Percentiles rank a stretch among this genome's conserved stretches.
Conservation (phyloP, 768 basidiomycete genomes). For the Saitozyma sp. region DNA sequence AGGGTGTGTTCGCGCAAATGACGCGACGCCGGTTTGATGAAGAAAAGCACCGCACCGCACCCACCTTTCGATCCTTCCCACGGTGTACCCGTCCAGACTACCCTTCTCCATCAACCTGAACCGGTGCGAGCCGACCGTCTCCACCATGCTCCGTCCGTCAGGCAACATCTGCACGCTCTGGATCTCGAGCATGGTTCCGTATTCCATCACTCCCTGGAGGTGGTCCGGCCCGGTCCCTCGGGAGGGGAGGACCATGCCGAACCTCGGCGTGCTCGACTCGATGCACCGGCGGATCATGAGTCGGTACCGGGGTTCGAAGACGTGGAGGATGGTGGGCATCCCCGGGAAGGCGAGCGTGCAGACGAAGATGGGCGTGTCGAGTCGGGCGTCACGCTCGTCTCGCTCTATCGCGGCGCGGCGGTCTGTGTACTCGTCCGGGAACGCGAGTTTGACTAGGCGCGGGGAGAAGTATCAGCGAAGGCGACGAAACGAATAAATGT, state of each 20-base stretch:
- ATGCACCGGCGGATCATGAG: constrained; percentile 96
- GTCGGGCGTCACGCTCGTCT: constrained; percentile 73
- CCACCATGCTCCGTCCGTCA: constrained; percentile 85
- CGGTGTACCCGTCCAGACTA: constrained; percentile 82
- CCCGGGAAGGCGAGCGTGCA: constrained; percentile 88
- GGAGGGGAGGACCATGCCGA: constrained; percentile 89
- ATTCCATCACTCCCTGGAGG: constrained; percentile 61
- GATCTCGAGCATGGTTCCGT: constrained; percentile 93
- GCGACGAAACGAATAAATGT: constrained; percentile 13
- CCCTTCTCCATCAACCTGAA: constrained; percentile 86
- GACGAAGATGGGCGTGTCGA: constrained; percentile 89
- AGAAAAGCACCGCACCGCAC: background rate
- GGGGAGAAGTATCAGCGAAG: background rate
- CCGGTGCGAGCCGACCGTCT: constrained; percentile 70
- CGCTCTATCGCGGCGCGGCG: constrained; percentile 66
- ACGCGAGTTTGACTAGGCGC: constrained; percentile 65
- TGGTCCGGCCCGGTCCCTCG: constrained; percentile 52
- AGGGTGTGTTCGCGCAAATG: no score
- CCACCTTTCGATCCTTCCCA: constrained; percentile 72
- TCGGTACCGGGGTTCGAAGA: constrained; percentile 93
- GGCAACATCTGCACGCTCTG: constrained; percentile 78
- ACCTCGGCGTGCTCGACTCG: constrained; percentile 69
- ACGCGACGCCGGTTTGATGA: no score
- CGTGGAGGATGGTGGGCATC: constrained; percentile 82
- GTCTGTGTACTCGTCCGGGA: constrained; percentile 66